phyloP scores from a whole-genome alignment of 257 asterid species.

The Nicotiana obtusifolia region DNA sequence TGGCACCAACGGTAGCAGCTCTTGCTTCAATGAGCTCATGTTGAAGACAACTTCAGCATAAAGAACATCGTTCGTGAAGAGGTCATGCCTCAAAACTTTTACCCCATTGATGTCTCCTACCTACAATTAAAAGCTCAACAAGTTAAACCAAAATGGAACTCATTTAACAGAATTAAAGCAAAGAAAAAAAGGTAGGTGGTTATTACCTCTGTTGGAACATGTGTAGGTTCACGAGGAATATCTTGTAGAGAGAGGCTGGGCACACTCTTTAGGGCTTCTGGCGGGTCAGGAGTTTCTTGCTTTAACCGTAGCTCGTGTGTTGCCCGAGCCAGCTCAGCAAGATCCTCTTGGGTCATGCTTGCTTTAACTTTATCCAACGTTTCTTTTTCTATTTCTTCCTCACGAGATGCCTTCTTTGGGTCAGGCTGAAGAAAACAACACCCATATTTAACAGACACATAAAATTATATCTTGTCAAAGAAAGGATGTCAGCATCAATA shows the following conservation, averaged over 20 bases:
- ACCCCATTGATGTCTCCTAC: constrained; percentile 72
- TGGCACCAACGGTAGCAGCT: constrained; percentile 93
- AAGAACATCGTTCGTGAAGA: constrained; percentile 94
- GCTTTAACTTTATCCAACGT: constrained; percentile 63
- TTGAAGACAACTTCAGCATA: constrained; percentile 95
- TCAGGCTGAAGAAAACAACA: constrained; percentile 66
- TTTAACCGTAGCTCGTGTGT: constrained; percentile 81
- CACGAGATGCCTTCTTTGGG: constrained; percentile 83
- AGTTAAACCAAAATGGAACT: constrained; percentile 14
- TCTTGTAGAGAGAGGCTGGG: constrained; percentile 86
- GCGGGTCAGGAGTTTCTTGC: constrained; percentile 98
- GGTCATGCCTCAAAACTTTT: constrained; percentile 76
- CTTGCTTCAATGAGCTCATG: constrained; percentile 81
- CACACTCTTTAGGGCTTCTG: constrained; percentile 87
- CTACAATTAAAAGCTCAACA: constrained; percentile 37
- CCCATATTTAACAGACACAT: constrained; percentile 15
- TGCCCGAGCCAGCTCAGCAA: constrained; percentile 94
- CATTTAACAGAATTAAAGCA: constrained; percentile 2
- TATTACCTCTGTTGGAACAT: constrained; percentile 82
- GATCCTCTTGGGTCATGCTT: constrained; percentile 90
- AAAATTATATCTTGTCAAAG: constrained; percentile 17
- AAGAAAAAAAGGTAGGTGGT: not conserved
- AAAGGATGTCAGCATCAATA: constrained; percentile 11
- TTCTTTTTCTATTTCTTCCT: constrained; percentile 78
- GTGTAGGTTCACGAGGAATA: constrained; percentile 76